Evolutionary conservation across 2,329 filamentous ascomycete genomes (phyloP), one percentile per base, ranked within the genome.

Genomic region (Aphanocladium album): DNA sequence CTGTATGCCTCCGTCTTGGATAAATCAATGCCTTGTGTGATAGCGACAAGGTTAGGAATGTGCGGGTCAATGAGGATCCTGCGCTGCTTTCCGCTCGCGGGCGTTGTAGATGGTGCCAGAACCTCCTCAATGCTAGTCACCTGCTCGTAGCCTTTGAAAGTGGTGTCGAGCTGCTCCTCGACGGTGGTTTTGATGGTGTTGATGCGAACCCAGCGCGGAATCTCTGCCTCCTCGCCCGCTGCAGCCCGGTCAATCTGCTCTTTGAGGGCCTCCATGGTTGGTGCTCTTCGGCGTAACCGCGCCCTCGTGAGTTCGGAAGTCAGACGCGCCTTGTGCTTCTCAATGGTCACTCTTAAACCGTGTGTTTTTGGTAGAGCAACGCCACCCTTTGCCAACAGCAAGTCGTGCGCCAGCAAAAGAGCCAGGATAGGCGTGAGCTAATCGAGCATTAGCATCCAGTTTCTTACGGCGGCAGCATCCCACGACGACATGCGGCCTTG

Each of bases 141-240:
- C 50, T 79, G 77, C 21, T 77, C 74, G 67, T 88, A 93, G 1
- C 77, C 79, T 1, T 80, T 74, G 72, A 98, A 96, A 0, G 90
- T 93, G 0, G 84, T 87, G 17, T 80, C 76, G n/a, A 96, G 77
- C 73, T 96, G 89, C 4, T 86, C 81, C 19, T 88, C 80, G 5
- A 96, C 71, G 0, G 82, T 88, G 12, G 87, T 88, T 66, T 86
- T 88, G 14, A 97, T 76, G 0, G 87, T 86, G 70, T 98, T 99
- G 64, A 98, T 80, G 2, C 95, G 86, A 45, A 96, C 85, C 95
- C 95, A 99, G 58, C 95, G 86, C n/a, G 92, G 93, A 70, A 93
- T 89, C 45, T 77, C 76, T 37, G 81, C 76, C 63, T 83, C 77
- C 27, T 80, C 77, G 6, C 80, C 76, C 8, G 77, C 77, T 21